These are phyloP conservation scores for Trichosanthes cucumerina DNA, from an alignment of 306 rosid species.

Conservation along the genomic window DNA sequence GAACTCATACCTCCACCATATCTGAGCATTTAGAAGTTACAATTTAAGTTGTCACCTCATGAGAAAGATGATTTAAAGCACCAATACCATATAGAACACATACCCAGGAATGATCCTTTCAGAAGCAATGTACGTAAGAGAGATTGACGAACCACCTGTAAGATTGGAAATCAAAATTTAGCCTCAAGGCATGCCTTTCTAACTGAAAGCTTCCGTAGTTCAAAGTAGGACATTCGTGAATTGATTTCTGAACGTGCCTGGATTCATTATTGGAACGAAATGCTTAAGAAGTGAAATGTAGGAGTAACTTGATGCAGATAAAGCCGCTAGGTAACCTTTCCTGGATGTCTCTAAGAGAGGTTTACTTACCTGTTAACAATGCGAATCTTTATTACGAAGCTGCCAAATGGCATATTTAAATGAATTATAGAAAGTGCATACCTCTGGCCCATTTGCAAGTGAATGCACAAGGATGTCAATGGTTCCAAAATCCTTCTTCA, in stretches of 20 bases:
- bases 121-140: conserved; percentile 87
- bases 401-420: neutral
- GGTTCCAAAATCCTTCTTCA: conserved; percentile 83
- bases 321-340: conserved; percentile 88
- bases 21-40: conserved; percentile 23
- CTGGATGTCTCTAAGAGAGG: conserved; percentile 92
- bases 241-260: conserved; percentile 35
- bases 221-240: neutral
- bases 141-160: conserved; percentile 81
- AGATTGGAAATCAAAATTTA: conserved; percentile 8
- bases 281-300: conserved; percentile 75
- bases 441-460: conserved; percentile 96
- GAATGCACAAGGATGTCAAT: conserved; percentile 95
- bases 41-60: neutral
- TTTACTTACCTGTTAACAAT: conserved; percentile 56
- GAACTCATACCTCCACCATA: conserved; percentile 99
- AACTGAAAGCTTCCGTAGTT: neutral
- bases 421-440: conserved; percentile 17
- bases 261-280: conserved; percentile 75
- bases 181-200: neutral
- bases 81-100: conserved; percentile 15
- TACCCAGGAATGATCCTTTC: conserved; percentile 94
- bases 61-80: neutral
- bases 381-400: conserved; percentile 8
- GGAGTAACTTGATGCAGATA: conserved; percentile 93